These are phyloP conservation scores for Lecanicillium sp. DNA, from an alignment of 2,329 filamentous ascomycete genomes.

Conservation along the genomic window DNA sequence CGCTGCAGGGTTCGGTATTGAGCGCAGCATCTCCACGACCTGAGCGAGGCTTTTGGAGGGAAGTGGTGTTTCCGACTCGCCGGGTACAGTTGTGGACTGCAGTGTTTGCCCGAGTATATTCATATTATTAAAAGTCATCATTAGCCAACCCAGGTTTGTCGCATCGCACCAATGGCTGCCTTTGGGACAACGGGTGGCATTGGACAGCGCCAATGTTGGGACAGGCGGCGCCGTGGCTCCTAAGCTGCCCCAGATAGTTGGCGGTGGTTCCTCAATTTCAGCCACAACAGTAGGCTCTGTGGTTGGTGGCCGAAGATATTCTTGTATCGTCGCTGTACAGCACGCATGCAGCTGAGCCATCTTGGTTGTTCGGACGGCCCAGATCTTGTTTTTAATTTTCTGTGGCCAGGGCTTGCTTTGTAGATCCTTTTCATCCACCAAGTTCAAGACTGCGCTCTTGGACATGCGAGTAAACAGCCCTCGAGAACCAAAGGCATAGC, in stretches of 20 bases:
- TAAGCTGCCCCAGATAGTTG: constrained; percentile 14
- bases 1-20: constrained; percentile 35
- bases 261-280: constrained; percentile 12
- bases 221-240: constrained; percentile 11
- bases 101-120: constrained; percentile 34
- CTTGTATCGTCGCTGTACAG: constrained; percentile 34
- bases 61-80: constrained; percentile 15
- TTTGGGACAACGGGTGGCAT: constrained; percentile 38
- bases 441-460: constrained; percentile 39
- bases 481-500: constrained; percentile 43
- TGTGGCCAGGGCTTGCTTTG: constrained; percentile 37
- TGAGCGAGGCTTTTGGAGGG: constrained; percentile 34
- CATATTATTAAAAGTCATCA: constrained; percentile 42
- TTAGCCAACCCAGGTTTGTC: constrained; percentile 45
- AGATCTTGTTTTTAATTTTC: constrained; percentile 39
- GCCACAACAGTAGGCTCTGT: constrained; percentile 12
- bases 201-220: constrained; percentile 24
- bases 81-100: constrained; percentile 12
- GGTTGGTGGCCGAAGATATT: constrained; percentile 31
- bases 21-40: constrained; percentile 34
- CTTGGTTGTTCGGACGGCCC: constrained; percentile 40
- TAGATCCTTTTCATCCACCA: constrained; percentile 34
- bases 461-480: constrained; percentile 42
- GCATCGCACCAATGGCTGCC: constrained; percentile 44
- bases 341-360: constrained; percentile 41